Evolutionary conservation across 805 yeast genomes (phyloP).

Genomic region (Ogataea thermomethanolica): DNA sequence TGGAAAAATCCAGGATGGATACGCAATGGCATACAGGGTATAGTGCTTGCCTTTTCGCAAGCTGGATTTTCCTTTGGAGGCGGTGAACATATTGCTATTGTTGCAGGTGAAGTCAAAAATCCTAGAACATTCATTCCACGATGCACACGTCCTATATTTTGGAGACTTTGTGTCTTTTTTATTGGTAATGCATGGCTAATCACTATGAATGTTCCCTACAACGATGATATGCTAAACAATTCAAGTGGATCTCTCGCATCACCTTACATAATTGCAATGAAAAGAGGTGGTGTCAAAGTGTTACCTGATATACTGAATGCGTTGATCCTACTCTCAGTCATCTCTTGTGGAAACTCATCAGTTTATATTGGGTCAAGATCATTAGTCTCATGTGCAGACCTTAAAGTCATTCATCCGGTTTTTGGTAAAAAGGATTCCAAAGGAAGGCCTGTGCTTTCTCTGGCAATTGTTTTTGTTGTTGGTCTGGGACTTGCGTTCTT

Average conservation of each 20-base stretch:
- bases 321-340: constrained; percentile 50
- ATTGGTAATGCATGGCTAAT: constrained; percentile 45
- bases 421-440: constrained; percentile 52
- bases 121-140: constrained; percentile 56
- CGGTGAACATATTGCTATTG: constrained; percentile 55
- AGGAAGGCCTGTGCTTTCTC: constrained; percentile 60
- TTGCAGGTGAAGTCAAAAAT: constrained; percentile 54
- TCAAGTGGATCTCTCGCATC: constrained; percentile 55
- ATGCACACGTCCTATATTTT: constrained; percentile 53
- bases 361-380: constrained; percentile 52
- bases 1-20: constrained; percentile 57
- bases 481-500: constrained; percentile 58
- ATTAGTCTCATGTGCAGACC: constrained; percentile 52
- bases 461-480: constrained; percentile 46
- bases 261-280: constrained; percentile 65
- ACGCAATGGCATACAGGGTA: constrained; percentile 52
- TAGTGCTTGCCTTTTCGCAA: constrained; percentile 51
- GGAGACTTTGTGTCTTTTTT: constrained; percentile 53
- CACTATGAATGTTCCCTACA: constrained; percentile 58
- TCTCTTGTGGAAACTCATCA: constrained; percentile 59
- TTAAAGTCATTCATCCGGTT: constrained; percentile 59
- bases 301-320: constrained; percentile 63
- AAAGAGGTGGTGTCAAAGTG: constrained; percentile 45
- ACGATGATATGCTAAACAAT: constrained; percentile 41
- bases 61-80: constrained; percentile 64